Percentiles rank a stretch among this genome's conserved stretches.
Evolutionary conservation across 345 rosid species (phyloP).

Genomic region (Aethionema arabicum): DNA sequence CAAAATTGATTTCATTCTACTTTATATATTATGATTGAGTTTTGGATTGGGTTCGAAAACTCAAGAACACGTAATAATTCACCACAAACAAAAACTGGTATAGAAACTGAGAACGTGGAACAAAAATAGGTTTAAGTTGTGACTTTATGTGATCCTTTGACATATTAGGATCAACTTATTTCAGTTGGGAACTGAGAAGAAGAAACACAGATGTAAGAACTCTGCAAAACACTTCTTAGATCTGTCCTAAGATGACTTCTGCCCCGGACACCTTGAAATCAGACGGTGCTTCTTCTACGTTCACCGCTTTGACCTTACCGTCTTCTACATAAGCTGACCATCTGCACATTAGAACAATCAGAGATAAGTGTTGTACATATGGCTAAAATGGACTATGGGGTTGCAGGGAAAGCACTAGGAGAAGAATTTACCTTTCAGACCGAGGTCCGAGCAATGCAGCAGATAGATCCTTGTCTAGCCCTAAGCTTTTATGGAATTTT

Average conservation of each 20-base stretch:
- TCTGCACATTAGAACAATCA: conserved; percentile 39
- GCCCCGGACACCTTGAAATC: conserved; percentile 85
- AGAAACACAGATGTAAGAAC: conserved; percentile 9
- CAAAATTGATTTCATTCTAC: no score
- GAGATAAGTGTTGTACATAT: neutral
- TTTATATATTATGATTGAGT: no score
- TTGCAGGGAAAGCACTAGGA: neutral
- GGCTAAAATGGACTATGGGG: neutral
- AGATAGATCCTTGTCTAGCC: conserved; percentile 79
- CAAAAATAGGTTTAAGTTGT: neutral
- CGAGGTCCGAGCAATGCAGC: conserved; percentile 88
- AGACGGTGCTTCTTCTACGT: conserved; percentile 86
- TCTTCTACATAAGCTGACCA: conserved; percentile 93
- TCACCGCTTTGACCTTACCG: conserved; percentile 73
- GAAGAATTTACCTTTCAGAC: conserved; percentile 56
- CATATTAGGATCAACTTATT: conserved; percentile 38
- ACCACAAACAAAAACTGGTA: no score
- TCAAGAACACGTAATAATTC: no score
- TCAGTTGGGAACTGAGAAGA: conserved; percentile 13
- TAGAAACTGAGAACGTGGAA: neutral
- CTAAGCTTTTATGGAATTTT: conserved; percentile 87
- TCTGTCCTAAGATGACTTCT: conserved; percentile 75
- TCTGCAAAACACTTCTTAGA: conserved; percentile 35
- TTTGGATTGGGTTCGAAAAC: no score
- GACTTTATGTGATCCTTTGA: conserved; percentile 22